phyloP scores from a whole-genome alignment of 139 green algal species.

The Yamagishiella unicocca region DNA sequence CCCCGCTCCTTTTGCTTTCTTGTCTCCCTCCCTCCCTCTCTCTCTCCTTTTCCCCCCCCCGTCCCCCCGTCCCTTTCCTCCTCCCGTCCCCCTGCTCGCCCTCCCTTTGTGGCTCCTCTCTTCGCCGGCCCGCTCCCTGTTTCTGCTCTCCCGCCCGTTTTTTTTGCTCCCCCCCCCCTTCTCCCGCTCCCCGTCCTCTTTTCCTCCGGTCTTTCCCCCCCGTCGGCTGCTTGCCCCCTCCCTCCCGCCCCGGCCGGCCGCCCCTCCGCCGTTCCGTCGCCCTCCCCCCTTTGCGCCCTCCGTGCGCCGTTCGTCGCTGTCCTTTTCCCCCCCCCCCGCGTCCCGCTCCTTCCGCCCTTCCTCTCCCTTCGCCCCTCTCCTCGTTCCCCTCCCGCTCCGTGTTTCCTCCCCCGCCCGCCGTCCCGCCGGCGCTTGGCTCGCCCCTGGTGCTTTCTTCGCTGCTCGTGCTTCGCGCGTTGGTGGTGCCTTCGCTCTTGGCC shows the following conservation, averaged over 20 bases:
- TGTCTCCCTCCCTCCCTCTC: background rate
- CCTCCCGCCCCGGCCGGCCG: background rate
- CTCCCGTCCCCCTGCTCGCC: background rate
- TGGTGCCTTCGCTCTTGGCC: constrained; percentile 1
- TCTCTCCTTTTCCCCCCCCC: background rate
- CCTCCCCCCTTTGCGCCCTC: background rate
- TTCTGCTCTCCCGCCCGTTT: background rate
- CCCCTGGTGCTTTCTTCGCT: background rate
- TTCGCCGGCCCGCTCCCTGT: background rate
- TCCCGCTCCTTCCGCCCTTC: background rate
- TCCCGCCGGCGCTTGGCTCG: background rate
- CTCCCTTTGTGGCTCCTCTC: background rate
- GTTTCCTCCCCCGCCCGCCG: background rate
- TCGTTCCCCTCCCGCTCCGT: background rate
- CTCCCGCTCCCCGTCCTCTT: background rate
- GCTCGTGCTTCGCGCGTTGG: background rate
- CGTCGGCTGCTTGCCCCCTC: background rate
- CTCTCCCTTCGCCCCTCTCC: background rate
- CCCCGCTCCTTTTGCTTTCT: background rate
- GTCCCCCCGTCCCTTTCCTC: background rate
- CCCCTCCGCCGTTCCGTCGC: background rate
- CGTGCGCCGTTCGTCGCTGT: background rate
- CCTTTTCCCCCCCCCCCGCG: background rate
- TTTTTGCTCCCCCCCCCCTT: background rate
- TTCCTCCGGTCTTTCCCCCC: background rate